Evolutionary conservation across 768 basidiomycete species (phyloP).

Genomic region (Trametes gibbosa): DNA sequence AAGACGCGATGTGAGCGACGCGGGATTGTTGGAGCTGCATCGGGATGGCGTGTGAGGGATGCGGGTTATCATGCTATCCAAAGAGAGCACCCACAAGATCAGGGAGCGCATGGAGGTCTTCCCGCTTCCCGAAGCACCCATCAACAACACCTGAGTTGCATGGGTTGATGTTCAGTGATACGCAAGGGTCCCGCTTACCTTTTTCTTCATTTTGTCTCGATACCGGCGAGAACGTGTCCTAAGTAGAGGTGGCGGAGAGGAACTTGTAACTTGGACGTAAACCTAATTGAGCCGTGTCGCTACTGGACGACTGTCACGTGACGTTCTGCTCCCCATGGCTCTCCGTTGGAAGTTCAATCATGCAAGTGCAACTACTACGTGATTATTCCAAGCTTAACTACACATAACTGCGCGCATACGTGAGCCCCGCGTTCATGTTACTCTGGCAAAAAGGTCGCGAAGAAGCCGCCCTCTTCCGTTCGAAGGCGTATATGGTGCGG

Average conservation of each 20-base stretch:
- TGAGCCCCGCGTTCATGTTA: no score
- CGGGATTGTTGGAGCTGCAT: constrained; percentile 86
- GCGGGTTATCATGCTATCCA: constrained; percentile 2
- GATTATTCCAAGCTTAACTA: no score
- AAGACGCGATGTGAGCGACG: constrained; percentile 84
- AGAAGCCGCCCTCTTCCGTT: no score
- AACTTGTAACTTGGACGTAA: no score
- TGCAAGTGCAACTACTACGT: no score
- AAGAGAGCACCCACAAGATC: constrained; percentile 75
- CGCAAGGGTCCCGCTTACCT: constrained; percentile 34
- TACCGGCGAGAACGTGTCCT: not conserved
- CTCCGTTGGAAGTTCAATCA: no score
- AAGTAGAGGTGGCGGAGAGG: not conserved
- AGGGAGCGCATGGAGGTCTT: constrained; percentile 99
- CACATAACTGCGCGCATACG: no score
- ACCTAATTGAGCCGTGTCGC: no score
- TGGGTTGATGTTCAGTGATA: not conserved
- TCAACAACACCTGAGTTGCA: constrained; percentile 76
- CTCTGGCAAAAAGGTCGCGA: no score
- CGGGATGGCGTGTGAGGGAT: not conserved
- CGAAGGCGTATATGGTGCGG: no score
- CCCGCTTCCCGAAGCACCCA: constrained; percentile 95
- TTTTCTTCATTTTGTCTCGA: constrained; percentile 49
- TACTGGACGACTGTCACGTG: not conserved
- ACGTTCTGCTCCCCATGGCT: no score